Base-by-base conservation (phyloP, 2,329 filamentous ascomycete genomes). In the Pseudonectria buxi region DNA sequence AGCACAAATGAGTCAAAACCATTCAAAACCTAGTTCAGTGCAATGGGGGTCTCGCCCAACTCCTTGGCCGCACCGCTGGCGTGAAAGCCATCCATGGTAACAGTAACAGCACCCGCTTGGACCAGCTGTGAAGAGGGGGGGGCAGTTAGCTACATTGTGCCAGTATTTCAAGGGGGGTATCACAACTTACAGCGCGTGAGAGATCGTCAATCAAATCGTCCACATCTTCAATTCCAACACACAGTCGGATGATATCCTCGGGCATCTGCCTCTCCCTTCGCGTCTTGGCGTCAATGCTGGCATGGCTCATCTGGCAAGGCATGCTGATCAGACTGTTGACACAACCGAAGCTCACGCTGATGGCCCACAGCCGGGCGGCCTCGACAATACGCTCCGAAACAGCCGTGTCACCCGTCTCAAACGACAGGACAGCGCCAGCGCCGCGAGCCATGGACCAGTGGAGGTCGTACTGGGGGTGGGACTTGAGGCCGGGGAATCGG, bases 261-360 rank as follows among this genome's bases (percentile, higher is more conserved):
- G 92, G 92, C 80, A 98, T 84, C 46, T 90, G 82, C 45, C 89
- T 76, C 65, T 94, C 88, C 52, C 78, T 72, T 49, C 92, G 74
- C 34, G 89, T 96, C 69, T 95, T 94, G 40, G 88, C 86, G 57
- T 96, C 92, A 55, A 98, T 98, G 58, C 87, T 95, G 26, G 92
- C 92, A 64, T 98, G 92, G 64, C 90, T 96, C 94, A 98, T 98
- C 55, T 90, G 88, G 67, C 92, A 98, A 7, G 92, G 90, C 90
- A 98, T 95, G 67, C 89, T 95, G 63, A 98, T 98, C 60, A 98
- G 69, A 58, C 86, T 94, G 68, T 98, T 98, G 47, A 98, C 92
- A 59, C 92, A 96, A 31, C 92, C 92, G 58, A 98, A 98, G 56
- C 87, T 95, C 40, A 98, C 92, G 47, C 86, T 94, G 51, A 98